phyloP scores from a whole-genome alignment of 1,284 basidiomycete genomes.

The Pseudozyma tsukubaensis region DNA sequence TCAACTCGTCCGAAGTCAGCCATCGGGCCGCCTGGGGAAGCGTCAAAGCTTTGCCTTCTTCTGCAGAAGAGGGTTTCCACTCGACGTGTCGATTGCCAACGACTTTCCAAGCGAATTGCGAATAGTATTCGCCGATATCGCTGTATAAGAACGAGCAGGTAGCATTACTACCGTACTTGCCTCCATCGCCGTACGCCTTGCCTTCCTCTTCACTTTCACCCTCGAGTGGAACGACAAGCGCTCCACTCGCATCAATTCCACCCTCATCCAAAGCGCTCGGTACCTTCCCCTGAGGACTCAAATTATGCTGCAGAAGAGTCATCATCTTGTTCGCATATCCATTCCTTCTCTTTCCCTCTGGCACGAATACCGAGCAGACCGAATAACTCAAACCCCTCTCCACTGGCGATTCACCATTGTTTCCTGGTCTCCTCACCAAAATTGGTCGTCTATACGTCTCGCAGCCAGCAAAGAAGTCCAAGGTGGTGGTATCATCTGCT shows the following conservation, averaged over 20 bases:
- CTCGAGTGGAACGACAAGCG: slow-evolving; percentile 3
- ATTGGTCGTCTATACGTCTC: slow-evolving; percentile 44
- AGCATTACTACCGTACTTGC: slow-evolving; percentile 68
- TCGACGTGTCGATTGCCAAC: slow-evolving; percentile 36
- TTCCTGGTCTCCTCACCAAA: slow-evolving; percentile 12
- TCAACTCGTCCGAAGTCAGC: slow-evolving; percentile 22
- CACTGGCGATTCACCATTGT: slow-evolving; percentile 4
- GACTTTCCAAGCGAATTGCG: slow-evolving; percentile 69
- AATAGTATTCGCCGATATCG: slow-evolving; percentile 76
- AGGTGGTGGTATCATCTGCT: slow-evolving; percentile 24
- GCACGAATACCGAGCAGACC: slow-evolving; percentile 71
- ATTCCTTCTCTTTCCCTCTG: slow-evolving; percentile 70
- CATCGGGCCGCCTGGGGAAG: slow-evolving; percentile 20
- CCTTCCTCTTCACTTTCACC: slow-evolving; percentile 10
- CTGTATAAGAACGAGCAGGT: slow-evolving; percentile 76
- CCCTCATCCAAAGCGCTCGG: slow-evolving; percentile 5
- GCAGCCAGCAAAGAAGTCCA: slow-evolving; percentile 34
- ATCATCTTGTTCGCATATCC: slow-evolving; percentile 74
- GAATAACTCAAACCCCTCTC: slow-evolving; percentile 26
- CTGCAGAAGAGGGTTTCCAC: slow-evolving; percentile 22
- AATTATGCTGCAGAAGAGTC: slow-evolving; percentile 73
- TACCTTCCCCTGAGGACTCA: slow-evolving; percentile 51
- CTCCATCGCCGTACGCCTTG: slow-evolving; percentile 38
- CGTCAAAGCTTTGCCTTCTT: background rate
- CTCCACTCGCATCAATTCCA: slow-evolving; percentile 1